Conservation (phyloP, 768 basidiomycete genomes). For the Tylopilus sp. region DNA sequence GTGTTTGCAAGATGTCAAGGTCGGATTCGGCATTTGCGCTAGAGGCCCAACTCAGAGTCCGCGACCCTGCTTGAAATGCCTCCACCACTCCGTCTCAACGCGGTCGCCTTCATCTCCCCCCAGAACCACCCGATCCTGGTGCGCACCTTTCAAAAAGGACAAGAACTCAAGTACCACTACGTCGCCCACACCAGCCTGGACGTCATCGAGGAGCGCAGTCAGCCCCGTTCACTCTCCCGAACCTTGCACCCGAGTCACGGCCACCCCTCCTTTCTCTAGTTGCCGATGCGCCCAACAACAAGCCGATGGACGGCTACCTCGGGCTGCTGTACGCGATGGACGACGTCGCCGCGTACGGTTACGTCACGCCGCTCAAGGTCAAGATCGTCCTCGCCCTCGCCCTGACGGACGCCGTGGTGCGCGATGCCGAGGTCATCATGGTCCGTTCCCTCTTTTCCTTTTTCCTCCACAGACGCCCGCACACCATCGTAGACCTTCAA, state of each 20-base stretch:
- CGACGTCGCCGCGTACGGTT: conserved; percentile 90
- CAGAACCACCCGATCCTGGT: conserved; percentile 79
- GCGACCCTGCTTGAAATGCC: conserved; percentile 50
- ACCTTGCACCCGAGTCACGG: neutral
- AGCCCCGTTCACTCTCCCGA: conserved; percentile 25
- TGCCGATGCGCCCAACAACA: conserved; percentile 43
- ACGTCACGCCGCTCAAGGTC: conserved; percentile 81
- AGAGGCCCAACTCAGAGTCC: too few species aligned
- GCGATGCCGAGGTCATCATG: conserved; percentile 73
- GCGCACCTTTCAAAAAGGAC: conserved; percentile 60
- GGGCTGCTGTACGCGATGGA: conserved; percentile 89
- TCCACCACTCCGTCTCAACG: conserved; percentile 66
- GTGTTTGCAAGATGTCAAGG: too few species aligned
- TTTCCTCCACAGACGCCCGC: too few species aligned
- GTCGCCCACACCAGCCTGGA: conserved; percentile 89
- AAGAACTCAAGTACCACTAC: conserved; percentile 83
- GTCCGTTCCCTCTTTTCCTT: conserved; percentile 38
- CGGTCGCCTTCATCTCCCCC: conserved; percentile 81
- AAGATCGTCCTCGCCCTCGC: conserved; percentile 84
- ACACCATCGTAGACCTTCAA: conserved; percentile 81
- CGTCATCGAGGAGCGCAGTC: conserved; percentile 89
- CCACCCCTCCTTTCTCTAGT: conserved; percentile 12
- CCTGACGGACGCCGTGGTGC: conserved; percentile 75
- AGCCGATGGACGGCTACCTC: conserved; percentile 75
- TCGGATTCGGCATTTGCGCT: too few species aligned